These are phyloP conservation scores for Elongisporangium anandrum DNA, from an alignment of 352 stramenopile genomes.

Conservation along the genomic window DNA sequence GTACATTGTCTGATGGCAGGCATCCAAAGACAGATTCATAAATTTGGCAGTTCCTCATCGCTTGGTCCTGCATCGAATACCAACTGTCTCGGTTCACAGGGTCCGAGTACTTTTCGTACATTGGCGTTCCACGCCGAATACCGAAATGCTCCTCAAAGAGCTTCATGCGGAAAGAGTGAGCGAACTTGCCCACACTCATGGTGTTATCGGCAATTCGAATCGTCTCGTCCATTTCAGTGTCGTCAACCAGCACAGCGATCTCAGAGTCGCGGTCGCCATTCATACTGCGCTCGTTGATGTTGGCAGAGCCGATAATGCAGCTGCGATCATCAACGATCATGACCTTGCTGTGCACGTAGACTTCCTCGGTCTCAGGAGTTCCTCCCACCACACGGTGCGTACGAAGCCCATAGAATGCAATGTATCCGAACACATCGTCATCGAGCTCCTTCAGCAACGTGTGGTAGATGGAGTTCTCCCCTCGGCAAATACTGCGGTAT, in stretches of 20 bases:
- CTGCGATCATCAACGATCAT: slow-evolving; percentile 85
- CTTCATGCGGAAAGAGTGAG: slow-evolving; percentile 84
- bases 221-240: slow-evolving; percentile 60
- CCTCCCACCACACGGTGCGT: slow-evolving; percentile 40
- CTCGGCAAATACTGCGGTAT: slow-evolving; percentile 81
- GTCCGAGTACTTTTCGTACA: slow-evolving; percentile 60
- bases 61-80: slow-evolving; percentile 83
- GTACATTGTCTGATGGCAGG: slow-evolving; percentile 68
- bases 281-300: slow-evolving; percentile 88
- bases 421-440: slow-evolving; percentile 82
- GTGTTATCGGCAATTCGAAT: slow-evolving; percentile 38
- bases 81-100: slow-evolving; percentile 59
- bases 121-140: slow-evolving; percentile 27
- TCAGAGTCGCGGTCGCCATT: slow-evolving; percentile 84
- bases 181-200: slow-evolving; percentile 72
- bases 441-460: slow-evolving; percentile 73
- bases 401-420: slow-evolving; percentile 81
- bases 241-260: slow-evolving; percentile 82
- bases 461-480: slow-evolving; percentile 79
- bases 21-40: slow-evolving; percentile 84
- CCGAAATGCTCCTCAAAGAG: slow-evolving; percentile 87
- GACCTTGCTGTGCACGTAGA: slow-evolving; percentile 90
- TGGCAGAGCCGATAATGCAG: slow-evolving; percentile 81
- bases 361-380: slow-evolving; percentile 59
- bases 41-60: slow-evolving; percentile 78